A percentile compares a stretch with the other conserved stretches of the same genome.
phyloP scores from a whole-genome alignment of 805 yeast genomes.

The Debaryomyces maramus region DNA sequence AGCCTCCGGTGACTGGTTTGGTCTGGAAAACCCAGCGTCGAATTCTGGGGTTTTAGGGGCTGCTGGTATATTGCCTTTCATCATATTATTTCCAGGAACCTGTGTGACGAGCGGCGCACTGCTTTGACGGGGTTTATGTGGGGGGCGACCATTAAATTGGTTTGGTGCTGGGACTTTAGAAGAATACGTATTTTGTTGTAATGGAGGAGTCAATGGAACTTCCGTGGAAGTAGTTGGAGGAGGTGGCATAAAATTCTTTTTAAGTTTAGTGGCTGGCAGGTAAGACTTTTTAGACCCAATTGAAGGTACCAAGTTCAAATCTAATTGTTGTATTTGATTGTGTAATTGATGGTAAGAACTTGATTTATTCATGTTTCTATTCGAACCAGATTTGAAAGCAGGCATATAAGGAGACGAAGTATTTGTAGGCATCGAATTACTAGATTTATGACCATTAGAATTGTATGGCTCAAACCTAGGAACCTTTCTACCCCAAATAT shows the following conservation, averaged over 20 bases:
- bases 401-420: slow-evolving; percentile 19
- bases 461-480: slow-evolving; percentile 32
- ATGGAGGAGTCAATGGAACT: not conserved
- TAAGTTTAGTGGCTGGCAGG: slow-evolving; percentile 36
- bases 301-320: slow-evolving; percentile 33
- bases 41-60: not conserved
- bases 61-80: not conserved
- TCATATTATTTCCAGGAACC: not conserved
- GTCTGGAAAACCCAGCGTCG: not conserved
- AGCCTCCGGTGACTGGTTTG: not conserved
- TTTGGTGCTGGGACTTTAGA: not conserved
- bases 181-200: not conserved
- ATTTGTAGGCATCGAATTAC: not conserved
- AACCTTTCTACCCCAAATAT: slow-evolving; percentile 38
- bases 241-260: slow-evolving; percentile 15
- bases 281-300: slow-evolving; percentile 29
- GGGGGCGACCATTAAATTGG: not conserved
- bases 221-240: not conserved
- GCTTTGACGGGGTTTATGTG: not conserved
- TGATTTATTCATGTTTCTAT: slow-evolving; percentile 38
- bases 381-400: slow-evolving; percentile 34
- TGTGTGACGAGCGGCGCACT: not conserved
- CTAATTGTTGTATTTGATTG: slow-evolving; percentile 35
- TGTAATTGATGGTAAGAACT: slow-evolving; percentile 40
- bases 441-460: slow-evolving; percentile 6